Evolutionary conservation across 108 stramenopile species (phyloP), one percentile per base, ranked within the genome.

Genomic region (Skeletonema tropicum): DNA sequence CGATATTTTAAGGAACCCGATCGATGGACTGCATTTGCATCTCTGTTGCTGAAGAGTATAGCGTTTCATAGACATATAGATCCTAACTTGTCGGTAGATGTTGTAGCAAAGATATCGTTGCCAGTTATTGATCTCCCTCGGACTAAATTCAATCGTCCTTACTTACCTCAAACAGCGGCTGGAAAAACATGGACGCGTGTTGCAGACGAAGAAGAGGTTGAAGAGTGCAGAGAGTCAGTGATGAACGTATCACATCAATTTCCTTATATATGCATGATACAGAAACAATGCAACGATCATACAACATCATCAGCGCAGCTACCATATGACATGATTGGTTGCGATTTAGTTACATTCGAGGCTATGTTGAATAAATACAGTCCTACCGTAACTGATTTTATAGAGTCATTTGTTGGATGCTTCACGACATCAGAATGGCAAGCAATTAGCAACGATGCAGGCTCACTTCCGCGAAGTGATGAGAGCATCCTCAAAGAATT

Each of bases 181-280:
- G 59, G 1, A 12, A 48, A 31, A 0, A 6, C 71, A 45, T 31
- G 21, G 15, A 26, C 6, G 19, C 21, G n/a, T n/a, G 11, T 25
- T 42, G 23, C n/a, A 30, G 23, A 21, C 5, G 12, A 39, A 41
- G 38, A 70, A 42, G 38, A 70, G 35, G 21, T 52, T 15, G 33
- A 52, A 55, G 87, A 87, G 49, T 73, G 85, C 26, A 49, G 67
- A 1, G 12, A 59, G 2, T 74, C 45, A 29, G 68, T 81, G 26
- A 52, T 92, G 31, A 95, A 85, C 66, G 63, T 95, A 14, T 91
- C 91, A 7, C 94, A 95, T 70, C 94, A 95, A 66, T 87, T 75
- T 62, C 94, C 94, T 5, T 89, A 88, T 76, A 83, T 90, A 7
- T 87, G 90, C 11, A 75, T 90, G 23, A 85, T 86, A 19, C 77